Evolutionary conservation across 805 yeast genomes (phyloP).

Genomic region (Candida yuanshanica): DNA sequence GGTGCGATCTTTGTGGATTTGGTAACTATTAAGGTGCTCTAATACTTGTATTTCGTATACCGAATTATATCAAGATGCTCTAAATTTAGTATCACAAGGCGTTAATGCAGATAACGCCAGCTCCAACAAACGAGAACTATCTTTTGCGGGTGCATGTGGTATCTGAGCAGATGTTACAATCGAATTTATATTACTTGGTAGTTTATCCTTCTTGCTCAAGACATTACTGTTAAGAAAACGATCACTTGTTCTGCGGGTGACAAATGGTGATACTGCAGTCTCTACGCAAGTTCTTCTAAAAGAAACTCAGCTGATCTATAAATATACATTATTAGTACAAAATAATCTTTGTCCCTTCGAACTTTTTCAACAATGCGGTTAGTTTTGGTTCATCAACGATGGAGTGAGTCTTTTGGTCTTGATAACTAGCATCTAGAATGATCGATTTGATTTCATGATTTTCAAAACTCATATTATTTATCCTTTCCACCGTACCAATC

Average conservation of each 20-base stretch:
- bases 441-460: conserved; percentile 19
- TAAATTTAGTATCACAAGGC: conserved; percentile 25
- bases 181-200: conserved; percentile 36
- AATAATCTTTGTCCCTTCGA: conserved; percentile 22
- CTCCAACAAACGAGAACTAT: conserved; percentile 8
- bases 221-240: conserved; percentile 1
- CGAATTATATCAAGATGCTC: conserved; percentile 27
- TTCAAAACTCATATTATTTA: conserved; percentile 14
- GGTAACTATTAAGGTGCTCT: conserved; percentile 14
- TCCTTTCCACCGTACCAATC: conserved; percentile 23
- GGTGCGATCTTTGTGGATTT: conserved; percentile 38
- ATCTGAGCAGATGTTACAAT: conserved; percentile 45
- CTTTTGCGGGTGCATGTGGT: conserved; percentile 43
- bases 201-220: conserved; percentile 17
- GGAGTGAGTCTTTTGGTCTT: conserved; percentile 22
- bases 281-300: too few relatives aligned
- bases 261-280: too few relatives aligned
- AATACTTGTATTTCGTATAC: conserved; percentile 32
- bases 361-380: conserved; percentile 18
- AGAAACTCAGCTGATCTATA: too few relatives aligned
- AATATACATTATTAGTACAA: conserved; percentile 19
- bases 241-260: too few relatives aligned
- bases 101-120: conserved; percentile 23
- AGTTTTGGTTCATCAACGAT: conserved; percentile 22
- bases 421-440: conserved; percentile 23